Evolutionary conservation across 768 basidiomycete species (phyloP), one percentile per base, ranked within the genome.

Genomic region (Boletus tomentosulus): DNA sequence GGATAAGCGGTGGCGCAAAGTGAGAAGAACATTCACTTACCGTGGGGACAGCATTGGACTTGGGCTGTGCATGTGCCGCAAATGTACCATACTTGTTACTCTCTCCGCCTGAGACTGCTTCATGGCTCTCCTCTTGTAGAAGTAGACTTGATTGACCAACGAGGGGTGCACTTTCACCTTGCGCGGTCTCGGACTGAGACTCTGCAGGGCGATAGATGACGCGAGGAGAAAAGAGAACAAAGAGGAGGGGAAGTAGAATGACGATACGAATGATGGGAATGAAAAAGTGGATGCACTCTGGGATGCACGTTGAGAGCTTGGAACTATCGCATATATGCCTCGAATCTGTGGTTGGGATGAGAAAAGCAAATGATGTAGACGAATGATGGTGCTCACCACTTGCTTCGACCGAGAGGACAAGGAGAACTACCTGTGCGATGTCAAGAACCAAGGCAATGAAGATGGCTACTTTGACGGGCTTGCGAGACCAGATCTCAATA

Each of bases 81-180:
- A 89, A 90, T 12, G 89, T 91, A 15, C 89, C 89, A 65, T 92
- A 92, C 67, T 88, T 89, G 68, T 74, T 77, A 19, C 49, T 78
- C 75, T 46, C 70, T 62, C 46, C 47, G 0, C 63, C 60, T 1
- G 58, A 37, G 68, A 66, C 54, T 72, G 53, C 73, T 30, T 76
- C 71, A 34, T 66, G 67, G 25, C 69, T 67, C 24, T 76, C 83
- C 3, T 81, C 70, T 24, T 84, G 78, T 16, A 86, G 71, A 34
- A 85, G 78, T 60, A 82, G 78, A 24, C 77, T 79, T 0, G 83
- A 79, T 35, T 66, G 68, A 9, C 58, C 66, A 11, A 71, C 58
- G 9, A 71, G 60, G 9, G 69, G 55, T 44, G 67, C 60, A 59
- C 59, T 51, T 59, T 65, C 61, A 11, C 46, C 48, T 42, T 69